Percentiles rank a stretch among this genome's conserved stretches.
Conservation (phyloP, 2,329 filamentous ascomycete species). For the Sporothrix curviconia region DNA sequence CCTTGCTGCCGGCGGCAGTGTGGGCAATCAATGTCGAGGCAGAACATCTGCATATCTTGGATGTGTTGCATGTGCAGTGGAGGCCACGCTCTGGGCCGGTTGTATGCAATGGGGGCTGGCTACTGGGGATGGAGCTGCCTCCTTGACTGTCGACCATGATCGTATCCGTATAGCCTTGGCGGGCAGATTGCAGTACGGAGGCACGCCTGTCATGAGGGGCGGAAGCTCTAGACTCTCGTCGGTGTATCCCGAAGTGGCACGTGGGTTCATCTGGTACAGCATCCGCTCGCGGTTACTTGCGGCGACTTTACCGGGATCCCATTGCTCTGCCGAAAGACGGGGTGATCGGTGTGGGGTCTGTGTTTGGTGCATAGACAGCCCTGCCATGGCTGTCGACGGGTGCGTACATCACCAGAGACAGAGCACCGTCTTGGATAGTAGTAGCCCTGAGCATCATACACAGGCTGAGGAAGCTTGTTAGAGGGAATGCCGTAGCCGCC, state of each 20-base stretch:
- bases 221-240: constrained; percentile 49
- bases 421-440: too few species aligned
- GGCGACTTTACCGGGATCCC: not conserved
- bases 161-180: not conserved
- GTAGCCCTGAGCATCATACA: too few species aligned
- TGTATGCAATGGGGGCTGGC: too few species aligned
- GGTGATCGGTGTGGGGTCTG: constrained; percentile 20
- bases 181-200: not conserved
- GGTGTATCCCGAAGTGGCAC: constrained; percentile 3
- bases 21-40: not conserved
- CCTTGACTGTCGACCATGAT: not conserved
- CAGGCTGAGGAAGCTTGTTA: constrained; percentile 40
- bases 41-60: constrained; percentile 10
- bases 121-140: too few species aligned
- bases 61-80: too few species aligned
- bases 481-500: constrained; percentile 24
- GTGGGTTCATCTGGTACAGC: constrained; percentile 6
- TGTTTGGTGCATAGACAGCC: constrained; percentile 22
- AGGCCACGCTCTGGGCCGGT: too few species aligned
- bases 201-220: constrained; percentile 41
- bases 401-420: too few species aligned
- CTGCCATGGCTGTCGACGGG: constrained; percentile 8
- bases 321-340: not conserved
- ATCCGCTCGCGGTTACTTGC: not conserved
- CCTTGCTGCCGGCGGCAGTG: constrained; percentile 5